phyloP scores from a whole-genome alignment of 2,329 filamentous ascomycete species.

The Verticillium nonalfalfae region DNA sequence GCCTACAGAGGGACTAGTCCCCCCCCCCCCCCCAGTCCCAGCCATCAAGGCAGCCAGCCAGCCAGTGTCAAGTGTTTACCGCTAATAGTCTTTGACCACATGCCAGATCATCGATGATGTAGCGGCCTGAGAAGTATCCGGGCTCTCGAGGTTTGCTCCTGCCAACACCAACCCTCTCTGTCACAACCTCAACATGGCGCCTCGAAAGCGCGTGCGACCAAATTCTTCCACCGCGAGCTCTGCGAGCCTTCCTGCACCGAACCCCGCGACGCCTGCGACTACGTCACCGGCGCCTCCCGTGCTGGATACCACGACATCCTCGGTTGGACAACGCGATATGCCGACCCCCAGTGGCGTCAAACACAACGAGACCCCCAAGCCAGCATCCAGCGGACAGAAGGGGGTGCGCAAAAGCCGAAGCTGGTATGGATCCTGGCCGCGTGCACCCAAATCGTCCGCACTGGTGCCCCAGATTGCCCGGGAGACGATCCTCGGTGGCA shows the following conservation, averaged over 20 bases:
- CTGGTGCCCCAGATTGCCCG: conserved; percentile 52
- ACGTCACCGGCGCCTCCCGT: conserved; percentile 13
- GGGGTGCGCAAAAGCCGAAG: conserved; percentile 38
- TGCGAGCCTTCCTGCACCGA: conserved; percentile 10
- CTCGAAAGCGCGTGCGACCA: conserved; percentile 32
- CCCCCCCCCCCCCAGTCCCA: background rate
- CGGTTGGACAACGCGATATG: background rate
- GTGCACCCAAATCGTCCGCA: conserved; percentile 46
- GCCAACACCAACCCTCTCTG: conserved; percentile 34
- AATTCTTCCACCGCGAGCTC: conserved; percentile 20
- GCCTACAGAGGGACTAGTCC: background rate
- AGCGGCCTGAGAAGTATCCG: conserved; percentile 1
- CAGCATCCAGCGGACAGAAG: conserved; percentile 5
- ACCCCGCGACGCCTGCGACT: conserved; percentile 9
- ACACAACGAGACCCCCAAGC: background rate
- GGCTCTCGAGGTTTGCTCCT: conserved; percentile 52
- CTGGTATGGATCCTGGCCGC: conserved; percentile 60
- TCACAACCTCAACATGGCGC: conserved; percentile 29
- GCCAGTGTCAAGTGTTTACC: background rate
- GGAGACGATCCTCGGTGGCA: conserved; percentile 55
- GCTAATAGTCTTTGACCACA: background rate
- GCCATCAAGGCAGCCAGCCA: background rate
- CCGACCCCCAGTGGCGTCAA: background rate
- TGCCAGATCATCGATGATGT: background rate
- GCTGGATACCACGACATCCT: conserved; percentile 6